Evolutionary conservation across 2,329 filamentous ascomycete species (phyloP), one percentile per base, ranked within the genome.

Genomic region (Hymenoscyphus occultus): DNA sequence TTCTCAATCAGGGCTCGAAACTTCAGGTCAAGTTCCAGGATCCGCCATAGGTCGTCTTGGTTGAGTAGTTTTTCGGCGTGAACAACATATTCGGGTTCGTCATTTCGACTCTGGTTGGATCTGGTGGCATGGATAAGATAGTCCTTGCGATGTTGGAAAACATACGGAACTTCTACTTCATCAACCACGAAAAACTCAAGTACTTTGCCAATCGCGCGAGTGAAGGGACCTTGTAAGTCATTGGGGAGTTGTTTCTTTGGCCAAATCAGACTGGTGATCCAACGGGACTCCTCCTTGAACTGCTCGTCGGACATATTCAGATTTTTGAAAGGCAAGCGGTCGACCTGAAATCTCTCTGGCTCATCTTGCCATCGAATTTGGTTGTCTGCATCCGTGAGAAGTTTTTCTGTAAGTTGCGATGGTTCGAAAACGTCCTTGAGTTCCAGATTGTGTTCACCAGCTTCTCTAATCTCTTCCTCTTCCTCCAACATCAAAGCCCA

Each of bases 341-440:
- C 92, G 62, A 99, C 80, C 77, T 99, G 95, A 77, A 97, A 94
- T 73, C 95, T 90, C 78, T 99, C 95, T 1, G 95, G 95, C 71
- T 97, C 90, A 76, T 99, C 95, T 22, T 86, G 88, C 74, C 89
- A 87, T 59, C 95, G 91, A 70, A 99, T 97, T 65, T 87, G 81
- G 76, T 98, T 96, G 77, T 99, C 95, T 69, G 93, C 93, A 65
- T 98, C 95, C 9, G 95, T 99, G 71, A 99, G 86, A 77, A 98
- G 90, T 79, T 92, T 94, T 79, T 99, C 95, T 64, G 90, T 89
- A 48, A 99, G 85, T 76, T 99, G 93, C 2, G 93, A 96, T 0
- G 95, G 95, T 78, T 99, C 95, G 73, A 99, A 99, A 60, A 99
- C 94, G 76, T 99, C 94, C 80, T 98, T 97, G 68, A 99, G 85